phyloP scores from a whole-genome alignment of 768 basidiomycete genomes.

The Leccinum subgranulosum region DNA sequence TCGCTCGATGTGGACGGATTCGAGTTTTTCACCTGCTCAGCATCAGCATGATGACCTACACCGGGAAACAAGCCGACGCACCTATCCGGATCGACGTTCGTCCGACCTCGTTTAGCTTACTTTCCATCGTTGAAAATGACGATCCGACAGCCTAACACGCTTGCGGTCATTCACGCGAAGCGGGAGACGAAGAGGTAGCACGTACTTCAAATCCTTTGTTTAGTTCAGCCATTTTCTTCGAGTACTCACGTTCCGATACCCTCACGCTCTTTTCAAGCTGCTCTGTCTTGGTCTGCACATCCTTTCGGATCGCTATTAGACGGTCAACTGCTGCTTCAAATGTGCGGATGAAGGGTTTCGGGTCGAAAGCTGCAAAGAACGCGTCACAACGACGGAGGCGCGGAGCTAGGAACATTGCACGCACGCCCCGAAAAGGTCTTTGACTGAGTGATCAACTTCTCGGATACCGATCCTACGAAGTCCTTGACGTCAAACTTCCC shows the following conservation, averaged over 20 bases:
- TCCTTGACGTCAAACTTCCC: slow-evolving; percentile 92
- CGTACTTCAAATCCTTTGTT: slow-evolving; percentile 91
- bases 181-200: slow-evolving; percentile 3
- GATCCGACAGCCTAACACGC: slow-evolving; percentile 71
- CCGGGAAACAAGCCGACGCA: slow-evolving; percentile 19
- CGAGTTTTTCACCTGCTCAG: slow-evolving; percentile 83
- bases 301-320: slow-evolving; percentile 81
- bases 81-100: slow-evolving; percentile 94
- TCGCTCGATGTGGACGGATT: slow-evolving; percentile 88
- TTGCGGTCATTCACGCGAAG: not conserved
- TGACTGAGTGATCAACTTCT: slow-evolving; percentile 84
- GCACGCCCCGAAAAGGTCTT: slow-evolving; percentile 78
- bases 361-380: slow-evolving; percentile 73
- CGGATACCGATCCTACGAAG: slow-evolving; percentile 80
- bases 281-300: slow-evolving; percentile 87
- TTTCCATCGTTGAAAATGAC: slow-evolving; percentile 88
- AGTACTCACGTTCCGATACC: slow-evolving; percentile 88
- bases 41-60: slow-evolving; percentile 4
- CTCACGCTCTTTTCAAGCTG: slow-evolving; percentile 90
- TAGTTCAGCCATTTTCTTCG: slow-evolving; percentile 89
- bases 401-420: slow-evolving; percentile 33
- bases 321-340: slow-evolving; percentile 91
- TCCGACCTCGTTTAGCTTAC: slow-evolving; percentile 88
- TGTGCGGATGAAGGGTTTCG: slow-evolving; percentile 87
- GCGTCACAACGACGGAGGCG: slow-evolving; percentile 2